These are phyloP conservation scores for Solanum corneliomulleri DNA, from an alignment of 257 asterid species.

Conservation along the genomic window DNA sequence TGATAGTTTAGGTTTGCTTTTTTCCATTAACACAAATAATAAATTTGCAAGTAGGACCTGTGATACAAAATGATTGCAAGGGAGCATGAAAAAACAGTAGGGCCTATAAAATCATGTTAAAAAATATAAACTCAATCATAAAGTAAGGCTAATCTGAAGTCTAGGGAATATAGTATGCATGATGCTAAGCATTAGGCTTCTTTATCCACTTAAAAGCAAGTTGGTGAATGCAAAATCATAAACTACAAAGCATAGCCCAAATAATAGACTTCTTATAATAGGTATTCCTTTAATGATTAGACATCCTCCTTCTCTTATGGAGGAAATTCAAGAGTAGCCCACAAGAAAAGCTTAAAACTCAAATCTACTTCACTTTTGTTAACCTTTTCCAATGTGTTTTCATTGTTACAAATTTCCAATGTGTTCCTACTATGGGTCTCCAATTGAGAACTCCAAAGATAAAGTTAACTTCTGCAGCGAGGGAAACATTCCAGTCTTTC, in stretches of 20 bases:
- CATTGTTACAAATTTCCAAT: background rate
- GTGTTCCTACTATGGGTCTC: background rate
- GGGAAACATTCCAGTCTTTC: background rate
- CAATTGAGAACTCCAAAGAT: background rate
- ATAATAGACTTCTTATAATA: background rate
- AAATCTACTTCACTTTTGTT: background rate
- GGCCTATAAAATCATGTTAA: background rate
- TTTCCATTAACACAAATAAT: background rate
- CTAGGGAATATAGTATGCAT: background rate
- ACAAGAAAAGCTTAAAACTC: background rate
- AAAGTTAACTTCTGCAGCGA: background rate
- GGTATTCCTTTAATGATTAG: background rate
- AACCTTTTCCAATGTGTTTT: background rate
- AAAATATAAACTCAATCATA: background rate
- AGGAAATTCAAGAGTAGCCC: background rate
- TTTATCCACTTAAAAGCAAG: background rate
- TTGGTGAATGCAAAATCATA: background rate
- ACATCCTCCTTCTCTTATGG: background rate
- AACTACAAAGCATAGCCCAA: background rate
- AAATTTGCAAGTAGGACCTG: background rate
- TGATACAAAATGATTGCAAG: slow-evolving; percentile 4
- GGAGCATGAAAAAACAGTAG: background rate
- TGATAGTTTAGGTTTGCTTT: background rate
- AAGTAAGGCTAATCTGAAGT: background rate
- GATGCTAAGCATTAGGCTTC: background rate